A percentile compares a stretch with the other conserved stretches of the same genome.
phyloP scores from a whole-genome alignment of 140 eudicot species.

The Artemisia princeps region DNA sequence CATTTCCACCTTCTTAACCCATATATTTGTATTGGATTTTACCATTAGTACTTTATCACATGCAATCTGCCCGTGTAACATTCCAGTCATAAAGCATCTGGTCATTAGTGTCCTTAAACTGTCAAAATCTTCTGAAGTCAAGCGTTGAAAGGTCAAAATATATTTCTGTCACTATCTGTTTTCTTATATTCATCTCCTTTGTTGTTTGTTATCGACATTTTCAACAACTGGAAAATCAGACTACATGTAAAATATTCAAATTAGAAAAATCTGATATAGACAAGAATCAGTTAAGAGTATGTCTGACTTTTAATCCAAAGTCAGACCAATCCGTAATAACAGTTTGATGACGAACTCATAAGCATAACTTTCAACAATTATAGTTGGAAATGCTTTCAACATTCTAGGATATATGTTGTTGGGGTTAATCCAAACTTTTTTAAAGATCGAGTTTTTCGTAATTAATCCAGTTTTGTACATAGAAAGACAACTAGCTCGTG shows the following conservation, averaged over 20 bases:
- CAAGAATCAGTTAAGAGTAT: background rate
- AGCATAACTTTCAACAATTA: conserved; percentile 10
- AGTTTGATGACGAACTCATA: background rate
- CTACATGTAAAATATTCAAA: background rate
- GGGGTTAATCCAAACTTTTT: too few relatives aligned
- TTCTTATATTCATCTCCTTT: background rate
- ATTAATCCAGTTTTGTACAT: too few relatives aligned
- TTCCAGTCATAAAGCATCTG: too few relatives aligned
- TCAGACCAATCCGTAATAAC: background rate
- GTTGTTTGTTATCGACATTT: background rate
- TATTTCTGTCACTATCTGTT: background rate
- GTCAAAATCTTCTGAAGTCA: background rate
- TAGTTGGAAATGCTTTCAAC: background rate
- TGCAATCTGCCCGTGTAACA: too few relatives aligned
- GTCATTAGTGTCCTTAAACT: background rate
- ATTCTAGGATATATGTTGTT: too few relatives aligned
- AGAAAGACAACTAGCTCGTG: too few relatives aligned
- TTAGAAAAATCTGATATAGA: background rate
- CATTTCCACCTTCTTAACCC: background rate
- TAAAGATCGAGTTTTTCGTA: too few relatives aligned
- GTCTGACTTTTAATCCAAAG: background rate
- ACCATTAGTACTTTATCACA: too few relatives aligned
- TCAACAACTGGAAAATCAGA: conserved; percentile 1
- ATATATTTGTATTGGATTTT: background rate
- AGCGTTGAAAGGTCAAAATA: background rate